Conservation (phyloP, 2,329 filamentous ascomycete species). For the Talaromyces marneffei region DNA sequence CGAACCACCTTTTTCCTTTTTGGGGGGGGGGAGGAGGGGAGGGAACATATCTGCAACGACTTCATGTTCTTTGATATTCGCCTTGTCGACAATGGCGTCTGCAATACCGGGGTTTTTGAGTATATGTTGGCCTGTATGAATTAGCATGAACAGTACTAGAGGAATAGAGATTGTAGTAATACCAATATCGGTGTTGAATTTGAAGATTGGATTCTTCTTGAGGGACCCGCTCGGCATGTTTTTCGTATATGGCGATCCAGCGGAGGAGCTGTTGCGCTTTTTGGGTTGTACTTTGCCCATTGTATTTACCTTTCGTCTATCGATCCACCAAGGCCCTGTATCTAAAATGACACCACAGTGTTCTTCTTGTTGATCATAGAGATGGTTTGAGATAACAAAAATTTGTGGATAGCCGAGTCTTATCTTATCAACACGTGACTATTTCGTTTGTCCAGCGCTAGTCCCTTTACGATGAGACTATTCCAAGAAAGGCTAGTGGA, state of each 20-base stretch:
- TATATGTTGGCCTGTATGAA: slow-evolving; percentile 65
- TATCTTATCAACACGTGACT: slow-evolving; percentile 16
- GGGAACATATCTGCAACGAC: slow-evolving; percentile 27
- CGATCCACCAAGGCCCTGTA: neutral
- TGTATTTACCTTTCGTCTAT: neutral
- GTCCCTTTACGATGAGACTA: neutral
- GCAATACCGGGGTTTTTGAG: slow-evolving; percentile 86
- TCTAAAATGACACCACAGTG: neutral
- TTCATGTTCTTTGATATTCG: slow-evolving; percentile 81
- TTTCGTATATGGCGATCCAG: slow-evolving; percentile 35
- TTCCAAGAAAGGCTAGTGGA: neutral
- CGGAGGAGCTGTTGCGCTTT: slow-evolving; percentile 48
- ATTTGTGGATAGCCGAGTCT: slow-evolving; percentile 15
- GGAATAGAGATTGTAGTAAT: neutral
- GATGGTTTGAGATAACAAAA: slow-evolving; percentile 8
- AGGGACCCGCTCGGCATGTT: slow-evolving; percentile 27
- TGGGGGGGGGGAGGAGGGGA: neutral
- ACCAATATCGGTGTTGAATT: slow-evolving; percentile 84
- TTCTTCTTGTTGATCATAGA: neutral
- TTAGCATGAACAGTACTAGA: neutral
- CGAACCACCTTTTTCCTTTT: neutral
- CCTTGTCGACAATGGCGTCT: slow-evolving; percentile 77
- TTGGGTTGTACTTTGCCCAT: slow-evolving; percentile 53
- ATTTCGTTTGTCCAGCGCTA: neutral
- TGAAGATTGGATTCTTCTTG: slow-evolving; percentile 81